phyloP scores from a whole-genome alignment of 768 basidiomycete species.

The Leucocoprinus birnbaumii region DNA sequence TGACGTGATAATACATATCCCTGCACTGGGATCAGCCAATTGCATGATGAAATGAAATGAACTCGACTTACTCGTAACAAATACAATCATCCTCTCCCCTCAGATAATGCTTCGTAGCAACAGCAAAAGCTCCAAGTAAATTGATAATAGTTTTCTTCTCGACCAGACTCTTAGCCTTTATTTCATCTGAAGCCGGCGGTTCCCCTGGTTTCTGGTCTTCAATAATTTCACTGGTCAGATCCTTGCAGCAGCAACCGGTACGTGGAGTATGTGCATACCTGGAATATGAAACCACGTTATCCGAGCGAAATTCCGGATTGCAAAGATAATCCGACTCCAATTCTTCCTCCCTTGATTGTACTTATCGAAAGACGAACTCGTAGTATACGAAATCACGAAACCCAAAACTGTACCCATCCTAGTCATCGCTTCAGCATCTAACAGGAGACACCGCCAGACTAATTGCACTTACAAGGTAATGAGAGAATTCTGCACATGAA shows the following conservation, averaged over 20 bases:
- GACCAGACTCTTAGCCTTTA: conserved; percentile 46
- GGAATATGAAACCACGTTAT: conserved; percentile 69
- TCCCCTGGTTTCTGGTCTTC: conserved; percentile 21
- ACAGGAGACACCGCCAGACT: neutral
- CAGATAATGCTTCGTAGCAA: conserved; percentile 69
- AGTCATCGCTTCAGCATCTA: neutral
- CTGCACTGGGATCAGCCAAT: conserved; percentile 18
- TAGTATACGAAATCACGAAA: conserved; percentile 72
- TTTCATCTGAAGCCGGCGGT: conserved; percentile 22
- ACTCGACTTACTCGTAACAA: conserved; percentile 35
- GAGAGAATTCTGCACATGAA: conserved; percentile 49
- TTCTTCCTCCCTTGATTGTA: conserved; percentile 70
- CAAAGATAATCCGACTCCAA: conserved; percentile 68
- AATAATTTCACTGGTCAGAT: neutral
- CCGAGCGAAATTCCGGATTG: conserved; percentile 54
- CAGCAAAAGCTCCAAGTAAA: conserved; percentile 60
- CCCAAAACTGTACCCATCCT: conserved; percentile 65
- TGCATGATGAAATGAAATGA: neutral
- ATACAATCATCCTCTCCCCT: conserved; percentile 51
- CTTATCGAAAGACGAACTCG: conserved; percentile 71
- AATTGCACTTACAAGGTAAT: conserved; percentile 59
- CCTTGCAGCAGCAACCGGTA: neutral
- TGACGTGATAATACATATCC: conserved; percentile 68
- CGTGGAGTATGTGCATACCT: conserved; percentile 30
- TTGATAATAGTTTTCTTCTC: conserved; percentile 73